These are phyloP conservation scores for Rossbeevera mucosa DNA, from an alignment of 768 basidiomycete genomes.

Conservation along the genomic window DNA sequence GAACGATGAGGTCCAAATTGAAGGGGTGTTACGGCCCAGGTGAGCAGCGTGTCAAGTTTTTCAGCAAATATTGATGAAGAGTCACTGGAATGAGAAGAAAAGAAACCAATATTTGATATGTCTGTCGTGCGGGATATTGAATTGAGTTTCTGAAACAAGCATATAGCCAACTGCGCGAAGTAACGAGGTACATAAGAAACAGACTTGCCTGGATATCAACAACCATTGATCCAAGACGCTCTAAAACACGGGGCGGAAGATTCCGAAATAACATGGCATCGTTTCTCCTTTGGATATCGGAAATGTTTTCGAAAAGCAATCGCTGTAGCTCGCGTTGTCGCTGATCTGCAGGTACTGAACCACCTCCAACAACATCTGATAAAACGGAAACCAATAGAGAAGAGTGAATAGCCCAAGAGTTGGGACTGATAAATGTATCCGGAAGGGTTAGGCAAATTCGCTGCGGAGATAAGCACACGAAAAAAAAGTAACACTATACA, in stretches of 20 bases:
- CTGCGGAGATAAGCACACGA: slow-evolving; percentile 33
- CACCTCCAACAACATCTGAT: slow-evolving; percentile 36
- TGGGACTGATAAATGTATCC: slow-evolving; percentile 71
- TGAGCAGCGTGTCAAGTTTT: slow-evolving; percentile 70
- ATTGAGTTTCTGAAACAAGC: slow-evolving; percentile 58
- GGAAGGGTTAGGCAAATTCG: slow-evolving; percentile 66
- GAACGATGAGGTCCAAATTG: slow-evolving; percentile 83
- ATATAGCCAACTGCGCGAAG: background rate
- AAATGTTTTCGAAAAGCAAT: slow-evolving; percentile 52
- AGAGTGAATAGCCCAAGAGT: slow-evolving; percentile 57
- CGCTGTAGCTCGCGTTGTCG: slow-evolving; percentile 43
- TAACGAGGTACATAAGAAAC: background rate
- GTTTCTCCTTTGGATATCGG: slow-evolving; percentile 72
- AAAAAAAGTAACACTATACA: slow-evolving; percentile 5
- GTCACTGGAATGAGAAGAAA: slow-evolving; percentile 40
- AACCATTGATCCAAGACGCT: slow-evolving; percentile 58
- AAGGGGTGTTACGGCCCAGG: slow-evolving; percentile 75
- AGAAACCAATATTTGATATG: slow-evolving; percentile 54
- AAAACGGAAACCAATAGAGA: slow-evolving; percentile 37
- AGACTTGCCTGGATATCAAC: slow-evolving; percentile 43
- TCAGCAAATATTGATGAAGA: slow-evolving; percentile 47
- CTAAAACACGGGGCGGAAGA: slow-evolving; percentile 57
- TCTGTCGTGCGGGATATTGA: slow-evolving; percentile 66
- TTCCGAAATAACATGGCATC: slow-evolving; percentile 75
- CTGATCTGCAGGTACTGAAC: slow-evolving; percentile 13